Evolutionary conservation across 179 eudicot genomes (phyloP).

Genomic region (Pouteria campechiana): DNA sequence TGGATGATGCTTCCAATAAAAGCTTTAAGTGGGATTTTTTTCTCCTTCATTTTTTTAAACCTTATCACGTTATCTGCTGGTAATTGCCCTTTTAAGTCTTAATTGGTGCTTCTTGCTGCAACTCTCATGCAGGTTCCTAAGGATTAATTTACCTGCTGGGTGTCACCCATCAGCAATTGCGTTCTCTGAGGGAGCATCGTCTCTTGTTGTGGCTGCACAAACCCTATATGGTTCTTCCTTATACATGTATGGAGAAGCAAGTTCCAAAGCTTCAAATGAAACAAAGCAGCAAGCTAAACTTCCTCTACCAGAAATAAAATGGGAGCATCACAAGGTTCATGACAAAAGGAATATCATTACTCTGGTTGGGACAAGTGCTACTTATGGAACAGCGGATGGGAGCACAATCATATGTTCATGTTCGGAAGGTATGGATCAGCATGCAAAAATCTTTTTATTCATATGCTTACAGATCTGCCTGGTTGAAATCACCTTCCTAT

Average conservation of each 20-base stretch:
- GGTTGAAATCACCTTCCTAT: too few species aligned
- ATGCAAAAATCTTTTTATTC: too few species aligned
- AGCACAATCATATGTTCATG: slow-evolving; percentile 80
- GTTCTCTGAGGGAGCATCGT: slow-evolving; percentile 74
- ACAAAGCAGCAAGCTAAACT: slow-evolving; percentile 60
- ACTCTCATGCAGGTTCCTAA: slow-evolving; percentile 49
- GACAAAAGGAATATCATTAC: slow-evolving; percentile 58
- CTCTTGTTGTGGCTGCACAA: slow-evolving; percentile 80
- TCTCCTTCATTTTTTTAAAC: neutral
- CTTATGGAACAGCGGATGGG: slow-evolving; percentile 91
- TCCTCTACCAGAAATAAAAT: slow-evolving; percentile 79
- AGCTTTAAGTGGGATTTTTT: slow-evolving; percentile 70
- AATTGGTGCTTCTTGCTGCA: neutral
- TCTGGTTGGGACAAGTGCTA: slow-evolving; percentile 56
- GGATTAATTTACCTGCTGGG: slow-evolving; percentile 88
- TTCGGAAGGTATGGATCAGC: slow-evolving; percentile 92
- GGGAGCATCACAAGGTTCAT: slow-evolving; percentile 87
- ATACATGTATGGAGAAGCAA: slow-evolving; percentile 85
- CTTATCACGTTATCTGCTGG: neutral
- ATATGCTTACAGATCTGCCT: too few species aligned
- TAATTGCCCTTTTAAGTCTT: neutral
- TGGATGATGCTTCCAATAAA: slow-evolving; percentile 87
- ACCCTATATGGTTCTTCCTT: slow-evolving; percentile 66
- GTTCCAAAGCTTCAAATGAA: slow-evolving; percentile 39
- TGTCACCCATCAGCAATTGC: slow-evolving; percentile 69